These are phyloP conservation scores for Amanita bisporigera DNA, from an alignment of 1,284 basidiomycete genomes.

Conservation along the genomic window DNA sequence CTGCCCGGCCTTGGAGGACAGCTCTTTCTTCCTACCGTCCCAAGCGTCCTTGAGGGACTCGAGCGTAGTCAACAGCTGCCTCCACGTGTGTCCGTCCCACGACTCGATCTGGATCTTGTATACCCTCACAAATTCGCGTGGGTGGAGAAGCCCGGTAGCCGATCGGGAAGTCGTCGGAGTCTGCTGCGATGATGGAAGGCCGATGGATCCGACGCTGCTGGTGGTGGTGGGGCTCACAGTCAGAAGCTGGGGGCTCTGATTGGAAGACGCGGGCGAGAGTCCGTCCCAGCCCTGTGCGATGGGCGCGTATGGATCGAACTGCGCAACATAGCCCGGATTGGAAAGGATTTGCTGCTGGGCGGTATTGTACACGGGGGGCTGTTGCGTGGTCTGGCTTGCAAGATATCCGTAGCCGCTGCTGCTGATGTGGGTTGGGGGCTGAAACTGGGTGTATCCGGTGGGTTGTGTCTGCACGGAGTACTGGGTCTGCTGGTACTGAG, in stretches of 20 bases:
- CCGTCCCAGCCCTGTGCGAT: conserved; percentile 49
- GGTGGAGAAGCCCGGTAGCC: conserved; percentile 51
- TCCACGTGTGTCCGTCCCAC: conserved; percentile 65
- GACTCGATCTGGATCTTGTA: conserved; percentile 61
- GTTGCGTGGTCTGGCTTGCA: conserved; percentile 38
- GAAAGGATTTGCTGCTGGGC: conserved; percentile 50
- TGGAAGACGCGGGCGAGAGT: conserved; percentile 13
- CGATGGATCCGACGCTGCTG: conserved; percentile 22
- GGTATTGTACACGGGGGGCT: conserved; percentile 39
- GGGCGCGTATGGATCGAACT: conserved; percentile 60
- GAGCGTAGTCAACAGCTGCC: conserved; percentile 56
- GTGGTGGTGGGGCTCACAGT: conserved; percentile 16
- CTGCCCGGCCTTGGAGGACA: conserved; percentile 49
- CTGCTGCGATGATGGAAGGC: not conserved
- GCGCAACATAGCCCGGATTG: conserved; percentile 51
- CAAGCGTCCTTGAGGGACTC: conserved; percentile 60
- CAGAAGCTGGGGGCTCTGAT: conserved; percentile 24
- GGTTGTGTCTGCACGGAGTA: conserved; percentile 18
- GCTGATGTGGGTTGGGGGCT: conserved; percentile 47
- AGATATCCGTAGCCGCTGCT: conserved; percentile 53
- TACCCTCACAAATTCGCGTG: conserved; percentile 58
- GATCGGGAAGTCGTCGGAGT: conserved; percentile 32
- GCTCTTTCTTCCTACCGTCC: conserved; percentile 54
- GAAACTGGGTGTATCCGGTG: conserved; percentile 36
- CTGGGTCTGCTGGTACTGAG: conserved; percentile 40